A percentile compares a stretch with the other conserved stretches of the same genome.
Conservation (phyloP, 2,329 filamentous ascomycete species). For the Xylariomycetidae sp. region DNA sequence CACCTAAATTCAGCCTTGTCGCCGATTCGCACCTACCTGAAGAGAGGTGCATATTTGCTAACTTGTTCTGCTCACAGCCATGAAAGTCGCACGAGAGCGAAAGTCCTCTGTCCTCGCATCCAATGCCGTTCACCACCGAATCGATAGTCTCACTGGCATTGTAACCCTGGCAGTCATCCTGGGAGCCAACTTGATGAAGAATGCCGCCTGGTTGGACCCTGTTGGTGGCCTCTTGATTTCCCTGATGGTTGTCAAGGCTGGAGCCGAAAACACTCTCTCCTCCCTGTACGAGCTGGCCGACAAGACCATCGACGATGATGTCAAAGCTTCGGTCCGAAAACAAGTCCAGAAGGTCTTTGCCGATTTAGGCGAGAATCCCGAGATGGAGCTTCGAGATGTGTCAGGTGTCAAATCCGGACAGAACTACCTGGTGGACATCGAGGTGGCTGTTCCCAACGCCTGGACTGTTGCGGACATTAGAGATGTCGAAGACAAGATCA, state of each 20-base stretch:
- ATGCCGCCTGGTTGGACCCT: constrained; percentile 89
- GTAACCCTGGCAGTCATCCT: constrained; percentile 87
- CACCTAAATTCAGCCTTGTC: too few relatives aligned
- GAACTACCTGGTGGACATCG: constrained; percentile 90
- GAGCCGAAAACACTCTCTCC: constrained; percentile 76
- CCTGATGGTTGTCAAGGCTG: constrained; percentile 86
- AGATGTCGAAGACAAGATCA: constrained; percentile 67
- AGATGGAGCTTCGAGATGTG: constrained; percentile 70
- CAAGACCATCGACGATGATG: constrained; percentile 78
- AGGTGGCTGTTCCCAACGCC: constrained; percentile 70
- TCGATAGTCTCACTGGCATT: constrained; percentile 92
- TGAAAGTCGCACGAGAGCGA: constrained; percentile 91
- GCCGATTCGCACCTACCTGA: too few relatives aligned
- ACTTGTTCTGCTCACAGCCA: constrained; percentile 61
- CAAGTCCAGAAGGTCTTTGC: constrained; percentile 58
- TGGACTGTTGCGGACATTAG: constrained; percentile 72
- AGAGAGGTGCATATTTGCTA: too few relatives aligned
- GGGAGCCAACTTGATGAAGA: constrained; percentile 78
- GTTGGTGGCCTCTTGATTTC: constrained; percentile 91
- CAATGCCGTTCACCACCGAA: constrained; percentile 92
- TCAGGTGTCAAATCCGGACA: constrained; percentile 93
- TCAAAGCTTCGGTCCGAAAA: constrained; percentile 66
- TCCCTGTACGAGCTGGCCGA: constrained; percentile 89
- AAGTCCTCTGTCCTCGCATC: constrained; percentile 95
- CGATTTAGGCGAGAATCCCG: constrained; percentile 46